Base-by-base conservation (phyloP, 805 yeast genomes). In the Yamadazyma olivae region DNA sequence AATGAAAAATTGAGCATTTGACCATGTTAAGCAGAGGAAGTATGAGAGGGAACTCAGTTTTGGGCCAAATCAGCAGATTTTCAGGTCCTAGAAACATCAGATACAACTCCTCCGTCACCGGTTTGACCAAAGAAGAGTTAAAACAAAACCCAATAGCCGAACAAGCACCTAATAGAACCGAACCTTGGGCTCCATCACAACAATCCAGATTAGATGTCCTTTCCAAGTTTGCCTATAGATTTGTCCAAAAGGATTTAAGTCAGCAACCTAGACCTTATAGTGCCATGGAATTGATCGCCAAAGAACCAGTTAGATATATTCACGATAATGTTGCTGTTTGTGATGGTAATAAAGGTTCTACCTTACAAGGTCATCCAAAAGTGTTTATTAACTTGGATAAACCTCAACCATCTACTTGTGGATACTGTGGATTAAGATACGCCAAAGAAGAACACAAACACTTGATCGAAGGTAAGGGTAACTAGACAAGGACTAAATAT, bases 321-420 rank as follows among this genome's bases (percentile, higher is more conserved):
- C 74, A 70, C 44, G 51, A 48, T 30, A 71, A 78, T 50, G 59
- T 79, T 35, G 95, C 95, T 1, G 91, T 82, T 13, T 87, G 95
- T 57, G 86, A 83, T 50, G 95, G 95, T 26, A 81, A 83, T 47
- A 79, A 71, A 49, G 84, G 83, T 8, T 68, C 65, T 40, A 67
- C 71, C 15, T 78, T 76, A 51, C 84, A 79, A 50, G 95, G 95
- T 14, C 95, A 86, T 57, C 95, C 95, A 29, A 83, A 81, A 57
- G 77, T 86, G 16, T 86, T 64, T 57, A 85, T 86, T 60, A 85
- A 85, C 59, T 72, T 87, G 54, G 95, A 86, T 57, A 79, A 77
- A 55, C 83, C 87, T 27, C 77, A 79, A 42, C 72, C 84, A 10
- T 75, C 78, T 34, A 68, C 83, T 14, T 86, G 95, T 64, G 87